These are phyloP conservation scores for Gautieria morchelliformis DNA, from an alignment of 768 basidiomycete genomes.

Conservation along the genomic window DNA sequence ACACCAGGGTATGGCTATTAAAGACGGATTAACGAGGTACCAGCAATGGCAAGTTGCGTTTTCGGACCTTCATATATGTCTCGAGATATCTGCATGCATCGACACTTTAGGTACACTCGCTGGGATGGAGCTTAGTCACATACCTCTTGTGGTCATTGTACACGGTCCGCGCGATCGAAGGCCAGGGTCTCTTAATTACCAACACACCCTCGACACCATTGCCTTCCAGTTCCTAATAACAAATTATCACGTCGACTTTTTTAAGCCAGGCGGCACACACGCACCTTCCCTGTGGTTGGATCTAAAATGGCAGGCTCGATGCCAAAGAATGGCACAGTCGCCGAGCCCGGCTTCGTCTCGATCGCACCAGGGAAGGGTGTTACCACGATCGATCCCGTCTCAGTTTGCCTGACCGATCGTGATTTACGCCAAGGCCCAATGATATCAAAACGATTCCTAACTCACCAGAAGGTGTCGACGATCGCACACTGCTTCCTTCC, in stretches of 20 bases:
- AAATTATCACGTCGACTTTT: too few relatives aligned
- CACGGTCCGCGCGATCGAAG: constrained; percentile 87
- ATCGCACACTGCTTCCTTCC: constrained; percentile 83
- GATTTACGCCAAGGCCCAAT: neutral
- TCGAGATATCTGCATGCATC: constrained; percentile 29
- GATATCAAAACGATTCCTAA: too few relatives aligned
- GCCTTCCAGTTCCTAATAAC: constrained; percentile 51
- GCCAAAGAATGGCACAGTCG: constrained; percentile 97
- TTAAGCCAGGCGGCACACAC: constrained; percentile 4
- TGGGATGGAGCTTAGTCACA: neutral
- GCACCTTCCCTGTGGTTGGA: constrained; percentile 60
- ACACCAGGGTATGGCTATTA: constrained; percentile 70
- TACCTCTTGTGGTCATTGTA: constrained; percentile 84
- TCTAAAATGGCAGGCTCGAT: constrained; percentile 85
- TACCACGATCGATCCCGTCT: constrained; percentile 92
- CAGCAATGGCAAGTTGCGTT: neutral
- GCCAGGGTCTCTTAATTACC: constrained; percentile 82
- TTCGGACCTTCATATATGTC: constrained; percentile 54
- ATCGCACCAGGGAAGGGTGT: constrained; percentile 95
- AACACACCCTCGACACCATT: constrained; percentile 88
- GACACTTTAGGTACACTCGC: neutral
- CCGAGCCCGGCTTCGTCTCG: constrained; percentile 91
- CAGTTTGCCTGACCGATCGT: constrained; percentile 72
- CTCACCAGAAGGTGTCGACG: constrained; percentile 83
- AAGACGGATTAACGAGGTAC: neutral